Evolutionary conservation across 805 yeast genomes (phyloP).

Genomic region (Lipomyces chichibuensis): DNA sequence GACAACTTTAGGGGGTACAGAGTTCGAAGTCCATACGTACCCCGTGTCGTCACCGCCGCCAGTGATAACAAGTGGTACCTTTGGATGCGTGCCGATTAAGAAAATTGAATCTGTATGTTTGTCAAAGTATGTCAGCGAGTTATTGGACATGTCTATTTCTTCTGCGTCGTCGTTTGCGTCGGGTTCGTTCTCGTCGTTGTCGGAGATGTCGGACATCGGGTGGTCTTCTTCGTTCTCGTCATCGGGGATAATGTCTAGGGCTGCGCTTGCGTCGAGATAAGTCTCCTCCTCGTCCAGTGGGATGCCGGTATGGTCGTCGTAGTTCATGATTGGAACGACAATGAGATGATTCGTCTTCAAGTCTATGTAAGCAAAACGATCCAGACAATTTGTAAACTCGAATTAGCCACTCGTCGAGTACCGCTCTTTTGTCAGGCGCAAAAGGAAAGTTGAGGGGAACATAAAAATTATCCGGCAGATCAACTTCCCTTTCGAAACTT

Average conservation of each 20-base stretch:
- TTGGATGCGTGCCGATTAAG: conserved; percentile 80
- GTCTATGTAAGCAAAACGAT: not conserved
- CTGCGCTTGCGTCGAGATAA: conserved; percentile 38
- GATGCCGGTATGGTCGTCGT: not conserved
- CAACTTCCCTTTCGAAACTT: not conserved
- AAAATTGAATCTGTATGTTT: conserved; percentile 86
- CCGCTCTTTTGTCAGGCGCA: not conserved
- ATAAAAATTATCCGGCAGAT: not conserved
- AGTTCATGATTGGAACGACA: not conserved
- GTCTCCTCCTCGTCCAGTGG: conserved; percentile 9
- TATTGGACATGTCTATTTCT: conserved; percentile 80
- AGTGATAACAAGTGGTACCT: conserved; percentile 76
- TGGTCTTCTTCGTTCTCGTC: conserved; percentile 50
- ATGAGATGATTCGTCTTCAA: not conserved
- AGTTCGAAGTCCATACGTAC: conserved; percentile 88
- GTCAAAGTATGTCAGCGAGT: conserved; percentile 88
- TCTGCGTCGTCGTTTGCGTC: conserved; percentile 52
- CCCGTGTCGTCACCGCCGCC: conserved; percentile 96
- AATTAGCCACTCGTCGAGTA: not conserved
- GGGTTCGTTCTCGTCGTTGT: conserved; percentile 44
- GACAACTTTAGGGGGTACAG: conserved; percentile 79
- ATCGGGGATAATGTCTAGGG: conserved; percentile 33
- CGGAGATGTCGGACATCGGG: conserved; percentile 43
- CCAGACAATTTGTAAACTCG: not conserved
- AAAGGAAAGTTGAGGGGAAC: not conserved